phyloP scores from a whole-genome alignment of 2,329 filamentous ascomycete genomes.

The Geosmithia putterillii region DNA sequence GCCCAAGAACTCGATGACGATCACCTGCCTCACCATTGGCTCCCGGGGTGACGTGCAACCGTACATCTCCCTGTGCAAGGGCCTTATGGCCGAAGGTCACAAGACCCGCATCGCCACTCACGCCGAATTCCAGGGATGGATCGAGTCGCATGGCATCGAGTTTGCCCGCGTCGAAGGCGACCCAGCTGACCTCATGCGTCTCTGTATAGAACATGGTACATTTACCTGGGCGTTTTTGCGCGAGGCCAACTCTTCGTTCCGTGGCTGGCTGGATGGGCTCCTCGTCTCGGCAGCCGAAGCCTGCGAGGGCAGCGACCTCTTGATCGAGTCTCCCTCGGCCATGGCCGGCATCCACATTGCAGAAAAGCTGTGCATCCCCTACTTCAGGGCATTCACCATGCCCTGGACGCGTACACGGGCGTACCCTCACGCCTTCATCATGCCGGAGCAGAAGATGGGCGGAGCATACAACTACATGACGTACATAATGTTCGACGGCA shows the following conservation, averaged over 20 bases:
- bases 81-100: slow-evolving; percentile 78
- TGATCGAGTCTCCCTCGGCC: slow-evolving; percentile 91
- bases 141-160: slow-evolving; percentile 86
- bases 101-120: slow-evolving; percentile 82
- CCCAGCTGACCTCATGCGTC: slow-evolving; percentile 84
- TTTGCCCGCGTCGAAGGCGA: slow-evolving; percentile 84
- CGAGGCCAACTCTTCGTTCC: slow-evolving; percentile 78
- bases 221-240: slow-evolving; percentile 86
- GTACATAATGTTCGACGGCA: slow-evolving; percentile 90
- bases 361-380: slow-evolving; percentile 82
- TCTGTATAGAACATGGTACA: slow-evolving; percentile 95
- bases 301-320: slow-evolving; percentile 74
- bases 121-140: slow-evolving; percentile 77
- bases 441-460: slow-evolving; percentile 86
- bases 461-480: slow-evolving; percentile 91
- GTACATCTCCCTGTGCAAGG: slow-evolving; percentile 93
- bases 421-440: slow-evolving; percentile 93
- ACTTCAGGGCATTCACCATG: slow-evolving; percentile 97
- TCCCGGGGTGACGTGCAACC: slow-evolving; percentile 94
- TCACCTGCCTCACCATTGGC: slow-evolving; percentile 92
- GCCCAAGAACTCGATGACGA: slow-evolving; percentile 62
- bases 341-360: slow-evolving; percentile 98
- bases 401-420: slow-evolving; percentile 93
- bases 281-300: slow-evolving; percentile 70
- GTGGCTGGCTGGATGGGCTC: slow-evolving; percentile 88